phyloP scores from a whole-genome alignment of 345 rosid species.

The Cardiospermum halicacabum region DNA sequence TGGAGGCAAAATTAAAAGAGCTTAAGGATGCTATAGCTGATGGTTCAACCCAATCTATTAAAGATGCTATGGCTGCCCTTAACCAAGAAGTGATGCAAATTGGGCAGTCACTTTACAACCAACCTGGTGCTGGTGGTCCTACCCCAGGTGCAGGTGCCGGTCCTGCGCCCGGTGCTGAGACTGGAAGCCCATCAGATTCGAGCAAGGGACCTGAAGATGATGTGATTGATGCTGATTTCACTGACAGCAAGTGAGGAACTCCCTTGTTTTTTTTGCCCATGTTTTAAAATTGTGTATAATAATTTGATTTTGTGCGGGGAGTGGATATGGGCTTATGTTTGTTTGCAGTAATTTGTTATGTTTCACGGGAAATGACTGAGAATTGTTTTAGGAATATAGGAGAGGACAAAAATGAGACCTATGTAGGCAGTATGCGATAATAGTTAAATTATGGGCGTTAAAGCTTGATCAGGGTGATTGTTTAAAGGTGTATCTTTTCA shows the following conservation, averaged over 20 bases:
- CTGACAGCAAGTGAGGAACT: conserved; percentile 64
- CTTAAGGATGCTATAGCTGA: conserved; percentile 72
- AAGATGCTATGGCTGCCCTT: conserved; percentile 79
- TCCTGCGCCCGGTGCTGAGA: conserved; percentile 53
- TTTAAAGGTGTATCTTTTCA: not conserved
- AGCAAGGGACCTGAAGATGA: conserved; percentile 76
- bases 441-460: not conserved
- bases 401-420: not conserved
- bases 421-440: not conserved
- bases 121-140: conserved; percentile 57
- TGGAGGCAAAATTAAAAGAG: conserved; percentile 77
- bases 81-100: conserved; percentile 97
- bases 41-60: conserved; percentile 67
- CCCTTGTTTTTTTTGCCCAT: not conserved
- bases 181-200: conserved; percentile 49
- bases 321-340: not conserved
- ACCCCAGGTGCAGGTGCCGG: conserved; percentile 34
- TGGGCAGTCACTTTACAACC: conserved; percentile 87
- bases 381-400: conserved; percentile 13
- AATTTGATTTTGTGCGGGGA: conserved; percentile 16
- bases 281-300: conserved; percentile 10
- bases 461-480: not conserved
- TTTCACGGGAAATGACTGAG: not conserved
- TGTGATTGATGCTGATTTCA: conserved; percentile 90
- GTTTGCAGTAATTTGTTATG: conserved; percentile 16